These are phyloP conservation scores for Wickerhamomyces sp. DNA, from an alignment of 1,139 yeast species.

Conservation along the genomic window DNA sequence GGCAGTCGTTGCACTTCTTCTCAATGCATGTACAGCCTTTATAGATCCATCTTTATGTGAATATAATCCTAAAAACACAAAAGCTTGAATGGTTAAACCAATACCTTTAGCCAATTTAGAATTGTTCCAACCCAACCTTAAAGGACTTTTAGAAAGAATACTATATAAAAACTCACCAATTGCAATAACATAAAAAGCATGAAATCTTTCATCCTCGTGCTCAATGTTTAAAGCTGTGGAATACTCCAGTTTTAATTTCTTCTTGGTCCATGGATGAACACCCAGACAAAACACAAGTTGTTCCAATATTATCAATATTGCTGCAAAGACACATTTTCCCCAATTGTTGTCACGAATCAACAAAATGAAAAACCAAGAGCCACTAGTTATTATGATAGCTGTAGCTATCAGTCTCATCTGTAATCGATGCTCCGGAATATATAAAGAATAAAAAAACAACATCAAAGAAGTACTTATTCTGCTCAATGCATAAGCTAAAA, in stretches of 20 bases:
- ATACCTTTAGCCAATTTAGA: conserved; percentile 44
- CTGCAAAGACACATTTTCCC: conserved; percentile 45
- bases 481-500: conserved; percentile 46
- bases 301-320: conserved; percentile 42
- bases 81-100: conserved; percentile 47
- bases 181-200: conserved; percentile 59
- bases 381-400: conserved; percentile 31
- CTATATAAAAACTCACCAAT: conserved; percentile 61
- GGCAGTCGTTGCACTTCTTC: conserved; percentile 47
- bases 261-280: conserved; percentile 48
- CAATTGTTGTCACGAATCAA: conserved; percentile 36
- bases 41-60: conserved; percentile 48
- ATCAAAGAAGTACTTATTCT: conserved; percentile 36
- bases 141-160: conserved; percentile 47
- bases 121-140: conserved; percentile 43
- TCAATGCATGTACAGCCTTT: conserved; percentile 50
- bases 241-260: conserved; percentile 35
- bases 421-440: conserved; percentile 47
- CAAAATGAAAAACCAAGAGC: conserved; percentile 43
- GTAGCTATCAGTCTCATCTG: conserved; percentile 45
- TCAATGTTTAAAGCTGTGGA: conserved; percentile 64
- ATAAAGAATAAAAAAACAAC: conserved; percentile 43
- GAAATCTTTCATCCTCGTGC: conserved; percentile 61
- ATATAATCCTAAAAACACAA: conserved; percentile 49
- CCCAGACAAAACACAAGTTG: conserved; percentile 30